These are phyloP conservation scores for Croton laevigatus DNA, from an alignment of 441 rosid genomes.

Conservation along the genomic window DNA sequence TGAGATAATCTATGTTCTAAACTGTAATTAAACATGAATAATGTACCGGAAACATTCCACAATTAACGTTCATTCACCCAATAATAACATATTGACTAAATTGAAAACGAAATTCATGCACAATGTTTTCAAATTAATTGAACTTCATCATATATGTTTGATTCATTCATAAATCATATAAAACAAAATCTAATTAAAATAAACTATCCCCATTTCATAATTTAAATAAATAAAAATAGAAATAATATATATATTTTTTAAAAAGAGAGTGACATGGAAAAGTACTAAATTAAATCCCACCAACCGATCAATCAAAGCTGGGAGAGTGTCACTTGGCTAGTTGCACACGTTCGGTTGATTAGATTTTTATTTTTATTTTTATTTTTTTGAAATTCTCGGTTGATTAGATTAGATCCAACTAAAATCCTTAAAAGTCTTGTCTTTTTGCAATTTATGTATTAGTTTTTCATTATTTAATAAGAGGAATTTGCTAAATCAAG, in stretches of 20 bases:
- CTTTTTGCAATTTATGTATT: not conserved
- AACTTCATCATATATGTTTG: not conserved
- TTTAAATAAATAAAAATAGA: not conserved
- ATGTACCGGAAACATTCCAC: too few relatives aligned
- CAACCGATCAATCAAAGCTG: constrained; percentile 7
- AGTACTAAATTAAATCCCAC: not conserved
- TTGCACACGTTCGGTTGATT: constrained; percentile 17
- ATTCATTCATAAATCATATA: not conserved
- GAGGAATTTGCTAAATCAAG: not conserved
- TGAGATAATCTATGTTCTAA: too few relatives aligned
- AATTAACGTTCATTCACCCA: too few relatives aligned
- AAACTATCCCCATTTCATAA: not conserved
- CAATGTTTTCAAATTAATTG: not conserved
- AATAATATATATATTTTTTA: too few relatives aligned
- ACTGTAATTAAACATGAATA: too few relatives aligned
- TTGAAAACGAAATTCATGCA: too few relatives aligned
- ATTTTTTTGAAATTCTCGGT: too few relatives aligned
- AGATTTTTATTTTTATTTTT: too few relatives aligned
- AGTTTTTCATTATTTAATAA: not conserved
- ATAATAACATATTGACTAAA: too few relatives aligned
- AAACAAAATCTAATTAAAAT: not conserved
- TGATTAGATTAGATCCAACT: not conserved
- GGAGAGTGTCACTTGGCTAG: constrained; percentile 1
- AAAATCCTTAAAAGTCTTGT: not conserved
- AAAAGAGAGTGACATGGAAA: not conserved